Conservation (phyloP, 1,284 basidiomycete genomes). For the Paramarasmius palmivorus region DNA sequence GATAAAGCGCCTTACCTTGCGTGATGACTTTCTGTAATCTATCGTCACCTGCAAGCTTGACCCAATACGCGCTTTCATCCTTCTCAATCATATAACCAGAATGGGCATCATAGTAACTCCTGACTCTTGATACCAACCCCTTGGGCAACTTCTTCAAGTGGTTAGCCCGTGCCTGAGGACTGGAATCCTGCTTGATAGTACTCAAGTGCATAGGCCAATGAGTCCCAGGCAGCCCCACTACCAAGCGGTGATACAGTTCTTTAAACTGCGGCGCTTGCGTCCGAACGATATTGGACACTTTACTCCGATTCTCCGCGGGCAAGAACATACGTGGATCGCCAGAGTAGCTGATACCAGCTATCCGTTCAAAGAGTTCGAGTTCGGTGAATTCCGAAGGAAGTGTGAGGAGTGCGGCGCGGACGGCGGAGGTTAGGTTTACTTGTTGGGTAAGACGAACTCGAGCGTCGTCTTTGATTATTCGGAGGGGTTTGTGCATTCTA, state of each 20-base stretch:
- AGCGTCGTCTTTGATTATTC: slow-evolving; percentile 86
- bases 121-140: slow-evolving; percentile 59
- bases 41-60: slow-evolving; percentile 65
- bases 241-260: slow-evolving; percentile 82
- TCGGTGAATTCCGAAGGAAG: slow-evolving; percentile 78
- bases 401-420: slow-evolving; percentile 79
- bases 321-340: slow-evolving; percentile 94
- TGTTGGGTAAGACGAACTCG: slow-evolving; percentile 90
- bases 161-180: slow-evolving; percentile 62
- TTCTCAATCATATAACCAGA: slow-evolving; percentile 28
- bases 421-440: slow-evolving; percentile 89
- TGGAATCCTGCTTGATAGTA: slow-evolving; percentile 71
- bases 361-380: slow-evolving; percentile 80
- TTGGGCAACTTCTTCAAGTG: slow-evolving; percentile 79
- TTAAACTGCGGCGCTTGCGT: slow-evolving; percentile 85
- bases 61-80: slow-evolving; percentile 79
- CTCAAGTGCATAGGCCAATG: slow-evolving; percentile 57
- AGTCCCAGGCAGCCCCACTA: slow-evolving; percentile 75
- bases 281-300: slow-evolving; percentile 91
- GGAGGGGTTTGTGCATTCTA: slow-evolving; percentile 95
- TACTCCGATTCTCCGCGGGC: slow-evolving; percentile 92
- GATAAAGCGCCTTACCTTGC: slow-evolving; percentile 48
- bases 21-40: slow-evolving; percentile 56
- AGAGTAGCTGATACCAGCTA: slow-evolving; percentile 86
- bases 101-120: slow-evolving; percentile 46